phyloP scores from a whole-genome alignment of 306 rosid species.

The Vicia sativa region DNA sequence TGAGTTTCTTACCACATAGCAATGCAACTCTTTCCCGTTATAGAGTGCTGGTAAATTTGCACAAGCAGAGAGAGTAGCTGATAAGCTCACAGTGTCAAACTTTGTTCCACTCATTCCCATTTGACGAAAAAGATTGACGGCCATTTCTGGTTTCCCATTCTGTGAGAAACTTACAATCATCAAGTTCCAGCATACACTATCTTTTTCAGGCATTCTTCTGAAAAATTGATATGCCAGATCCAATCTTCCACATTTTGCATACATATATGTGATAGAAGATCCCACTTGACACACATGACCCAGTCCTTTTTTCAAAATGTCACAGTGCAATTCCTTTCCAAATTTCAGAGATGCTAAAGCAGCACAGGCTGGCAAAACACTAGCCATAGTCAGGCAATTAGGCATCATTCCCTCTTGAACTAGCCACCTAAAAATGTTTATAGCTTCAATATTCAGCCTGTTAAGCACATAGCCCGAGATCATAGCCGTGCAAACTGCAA shows the following conservation, averaged over 20 bases:
- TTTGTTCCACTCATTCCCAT: slow-evolving; percentile 64
- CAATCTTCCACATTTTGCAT: slow-evolving; percentile 81
- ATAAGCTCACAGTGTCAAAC: slow-evolving; percentile 65
- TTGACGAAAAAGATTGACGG: slow-evolving; percentile 63
- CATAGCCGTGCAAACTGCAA: slow-evolving; percentile 71
- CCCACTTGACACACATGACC: slow-evolving; percentile 56
- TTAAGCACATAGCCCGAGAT: slow-evolving; percentile 73
- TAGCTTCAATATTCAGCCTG: slow-evolving; percentile 61
- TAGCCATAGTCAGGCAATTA: slow-evolving; percentile 65
- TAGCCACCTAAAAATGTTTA: slow-evolving; percentile 63
- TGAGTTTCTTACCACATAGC: slow-evolving; percentile 55
- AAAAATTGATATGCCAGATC: slow-evolving; percentile 66
- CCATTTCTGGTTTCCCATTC: slow-evolving; percentile 70
- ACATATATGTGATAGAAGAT: slow-evolving; percentile 74
- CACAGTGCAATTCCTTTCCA: slow-evolving; percentile 79
- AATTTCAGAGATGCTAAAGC: slow-evolving; percentile 61
- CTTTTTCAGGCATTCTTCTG: slow-evolving; percentile 57
- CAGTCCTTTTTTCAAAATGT: slow-evolving; percentile 54
- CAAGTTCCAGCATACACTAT: slow-evolving; percentile 83
- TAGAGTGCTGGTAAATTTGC: slow-evolving; percentile 67
- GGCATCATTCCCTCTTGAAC: slow-evolving; percentile 61
- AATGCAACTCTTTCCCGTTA: slow-evolving; percentile 74
- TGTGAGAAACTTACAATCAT: slow-evolving; percentile 74
- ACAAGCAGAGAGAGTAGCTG: slow-evolving; percentile 71
- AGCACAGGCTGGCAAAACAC: slow-evolving; percentile 78